Conservation (phyloP, 2,329 filamentous ascomycete genomes). For the Arthrinium puccinioides region DNA sequence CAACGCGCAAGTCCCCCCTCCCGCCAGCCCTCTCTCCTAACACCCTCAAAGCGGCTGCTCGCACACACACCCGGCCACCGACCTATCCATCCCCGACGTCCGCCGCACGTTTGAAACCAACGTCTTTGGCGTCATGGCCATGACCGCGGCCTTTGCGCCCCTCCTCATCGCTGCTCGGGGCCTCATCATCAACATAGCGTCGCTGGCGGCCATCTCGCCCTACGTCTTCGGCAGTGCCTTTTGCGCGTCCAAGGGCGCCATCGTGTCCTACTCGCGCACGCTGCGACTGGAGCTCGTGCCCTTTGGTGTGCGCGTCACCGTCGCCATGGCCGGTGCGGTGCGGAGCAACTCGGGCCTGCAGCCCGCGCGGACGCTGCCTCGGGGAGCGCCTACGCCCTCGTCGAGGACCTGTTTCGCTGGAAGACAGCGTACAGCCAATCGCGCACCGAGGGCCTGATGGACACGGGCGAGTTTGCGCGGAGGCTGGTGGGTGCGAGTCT, state of each 20-base stretch:
- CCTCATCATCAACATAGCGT: conserved; percentile 45
- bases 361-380: conserved; percentile 28
- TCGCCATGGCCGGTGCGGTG: conserved; percentile 43
- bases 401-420: conserved; percentile 32
- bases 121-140: conserved; percentile 47
- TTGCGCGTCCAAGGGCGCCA: conserved; percentile 41
- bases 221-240: conserved; percentile 38
- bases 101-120: conserved; percentile 46
- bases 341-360: conserved; percentile 35
- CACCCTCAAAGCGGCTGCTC: conserved; percentile 32
- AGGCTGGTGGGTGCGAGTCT: conserved; percentile 32
- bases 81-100: conserved; percentile 41
- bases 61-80: conserved; percentile 38
- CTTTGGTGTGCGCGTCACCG: conserved; percentile 44
- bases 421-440: conserved; percentile 36
- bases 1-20: conserved; percentile 40
- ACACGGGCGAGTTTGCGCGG: conserved; percentile 30
- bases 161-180: conserved; percentile 39
- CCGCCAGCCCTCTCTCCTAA: not conserved
- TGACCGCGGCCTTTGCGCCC: conserved; percentile 36
- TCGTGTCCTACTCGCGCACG: conserved; percentile 40
- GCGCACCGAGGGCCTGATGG: conserved; percentile 28
- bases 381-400: conserved; percentile 35
- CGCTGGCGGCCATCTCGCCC: conserved; percentile 35
- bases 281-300: conserved; percentile 42